phyloP scores from a whole-genome alignment of 371 early-diverging fungal genomes.

The Syncephalastrum sp. region DNA sequence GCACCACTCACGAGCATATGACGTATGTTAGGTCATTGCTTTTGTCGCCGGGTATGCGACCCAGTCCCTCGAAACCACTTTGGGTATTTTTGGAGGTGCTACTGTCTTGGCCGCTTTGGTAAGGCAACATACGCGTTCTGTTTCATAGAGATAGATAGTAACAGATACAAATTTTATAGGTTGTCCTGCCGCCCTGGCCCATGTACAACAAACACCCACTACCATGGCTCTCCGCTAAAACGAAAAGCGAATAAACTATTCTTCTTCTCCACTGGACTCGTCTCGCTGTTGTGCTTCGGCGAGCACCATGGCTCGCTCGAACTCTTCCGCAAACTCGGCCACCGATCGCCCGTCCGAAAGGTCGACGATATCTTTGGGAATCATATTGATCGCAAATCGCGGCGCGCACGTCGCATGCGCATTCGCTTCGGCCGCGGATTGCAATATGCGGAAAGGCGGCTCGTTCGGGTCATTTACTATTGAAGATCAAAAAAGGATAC shows the following conservation, averaged over 20 bases:
- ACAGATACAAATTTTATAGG: slow-evolving; percentile 2
- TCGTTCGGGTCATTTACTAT: slow-evolving; percentile 8
- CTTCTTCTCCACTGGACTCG: slow-evolving; percentile 7
- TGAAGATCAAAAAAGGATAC: not conserved
- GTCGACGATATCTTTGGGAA: slow-evolving; percentile 77
- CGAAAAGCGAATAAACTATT: slow-evolving; percentile 4
- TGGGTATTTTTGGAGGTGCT: slow-evolving; percentile 14
- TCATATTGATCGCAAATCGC: slow-evolving; percentile 62
- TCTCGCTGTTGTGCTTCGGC: slow-evolving; percentile 9
- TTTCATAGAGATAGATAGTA: not conserved
- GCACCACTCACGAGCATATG: no score
- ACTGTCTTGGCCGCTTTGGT: slow-evolving; percentile 10
- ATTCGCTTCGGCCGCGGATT: slow-evolving; percentile 52
- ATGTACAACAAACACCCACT: slow-evolving; percentile 21
- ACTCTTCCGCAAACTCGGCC: slow-evolving; percentile 72
- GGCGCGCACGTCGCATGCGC: slow-evolving; percentile 42
- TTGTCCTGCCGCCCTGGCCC: slow-evolving; percentile 25
- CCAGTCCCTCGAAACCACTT: slow-evolving; percentile 13
- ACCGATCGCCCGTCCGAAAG: slow-evolving; percentile 71
- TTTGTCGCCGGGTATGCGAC: slow-evolving; percentile 17
- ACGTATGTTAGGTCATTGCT: slow-evolving; percentile 11
- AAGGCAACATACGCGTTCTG: not conserved
- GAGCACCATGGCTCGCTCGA: slow-evolving; percentile 48
- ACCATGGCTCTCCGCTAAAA: slow-evolving; percentile 12
- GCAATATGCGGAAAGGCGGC: slow-evolving; percentile 48